Base-by-base conservation (phyloP, 148 eudicot species). In the Vaccinium corymbosum region DNA sequence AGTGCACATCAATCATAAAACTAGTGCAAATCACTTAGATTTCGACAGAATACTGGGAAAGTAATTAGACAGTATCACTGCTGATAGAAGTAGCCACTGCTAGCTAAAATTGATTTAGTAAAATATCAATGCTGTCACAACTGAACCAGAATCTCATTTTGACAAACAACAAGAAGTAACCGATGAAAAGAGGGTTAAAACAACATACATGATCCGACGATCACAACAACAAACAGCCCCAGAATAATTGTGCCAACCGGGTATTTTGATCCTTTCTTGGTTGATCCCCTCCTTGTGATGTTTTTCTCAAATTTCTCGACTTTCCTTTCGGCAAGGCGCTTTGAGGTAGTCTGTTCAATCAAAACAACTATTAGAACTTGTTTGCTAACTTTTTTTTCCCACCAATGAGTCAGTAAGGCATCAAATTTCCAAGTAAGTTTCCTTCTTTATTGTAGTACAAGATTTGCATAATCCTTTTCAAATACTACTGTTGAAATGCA, bases 231-330 rank as follows among this genome's bases (percentile, higher is more conserved):
- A 56, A 90, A 86, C 85, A 90, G 32, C 7, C 82, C 91, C 61
- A 91, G 88, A 82, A 86, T 73, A 73, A 85, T 51, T 6, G 64
- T 81, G 10, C 78, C 84, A 68, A 42, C 27, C 22, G 86, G 22
- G 70, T 81, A 80, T 80, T 84, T 79, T 10, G 70, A 88, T 32
- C 57, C 83, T 56, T 84, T 91, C 79, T 84, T 87, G 27, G 86
- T 22, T 12, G 81, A 52, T 76, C 93, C 93, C 79, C 87, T 89
- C 59, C 61, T 87, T 0, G 85, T 83, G 35, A 90, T 90, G 83
- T 91, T 92, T 79, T 90, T 91, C 86, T 92, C 90, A 85, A 92
- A 92, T 79, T 85, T 90, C 3, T 88, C 92, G 2, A 90, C 68
- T 82, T 89, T 91, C 88, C 85, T 87, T 75, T 89, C 89, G 10